Evolutionary conservation across 176 grass and related monocot genomes (phyloP).

Genomic region (Oryza longistaminata): DNA sequence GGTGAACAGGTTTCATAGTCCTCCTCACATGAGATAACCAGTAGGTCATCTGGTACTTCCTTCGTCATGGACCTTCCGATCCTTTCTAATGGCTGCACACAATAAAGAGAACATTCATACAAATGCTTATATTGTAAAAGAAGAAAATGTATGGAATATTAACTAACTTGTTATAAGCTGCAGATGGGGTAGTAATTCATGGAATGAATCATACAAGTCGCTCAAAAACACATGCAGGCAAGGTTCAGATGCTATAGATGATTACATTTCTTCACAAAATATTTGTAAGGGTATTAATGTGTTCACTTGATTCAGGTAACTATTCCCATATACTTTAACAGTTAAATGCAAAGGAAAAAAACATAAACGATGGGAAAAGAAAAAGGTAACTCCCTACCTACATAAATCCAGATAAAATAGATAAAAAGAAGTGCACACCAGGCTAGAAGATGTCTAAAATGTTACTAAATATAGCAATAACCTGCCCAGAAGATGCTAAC

Average conservation of each 20-base stretch:
- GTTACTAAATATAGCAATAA: slow-evolving; percentile 35
- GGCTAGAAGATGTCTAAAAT: not conserved
- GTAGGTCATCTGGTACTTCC: slow-evolving; percentile 64
- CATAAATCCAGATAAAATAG: not conserved
- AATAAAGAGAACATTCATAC: not conserved
- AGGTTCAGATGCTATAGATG: not conserved
- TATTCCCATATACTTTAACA: slow-evolving; percentile 21
- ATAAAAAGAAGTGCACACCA: not conserved
- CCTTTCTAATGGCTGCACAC: slow-evolving; percentile 68
- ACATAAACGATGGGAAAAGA: not conserved
- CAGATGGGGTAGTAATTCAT: not conserved
- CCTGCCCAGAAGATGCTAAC: slow-evolving; percentile 66
- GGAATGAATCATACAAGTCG: slow-evolving; percentile 13
- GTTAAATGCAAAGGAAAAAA: not conserved
- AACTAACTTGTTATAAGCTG: not conserved
- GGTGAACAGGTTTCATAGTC: slow-evolving; percentile 60
- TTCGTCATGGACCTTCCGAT: slow-evolving; percentile 73
- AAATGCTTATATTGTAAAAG: slow-evolving; percentile 12
- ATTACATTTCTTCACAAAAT: slow-evolving; percentile 19
- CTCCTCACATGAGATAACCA: slow-evolving; percentile 83
- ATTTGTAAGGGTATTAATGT: not conserved
- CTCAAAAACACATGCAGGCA: not conserved
- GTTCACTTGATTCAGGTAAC: not conserved
- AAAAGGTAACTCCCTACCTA: too few relatives aligned
- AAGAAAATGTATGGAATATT: not conserved